phyloP scores from a whole-genome alignment of 73 alveolate species.

The Chromera velia region DNA sequence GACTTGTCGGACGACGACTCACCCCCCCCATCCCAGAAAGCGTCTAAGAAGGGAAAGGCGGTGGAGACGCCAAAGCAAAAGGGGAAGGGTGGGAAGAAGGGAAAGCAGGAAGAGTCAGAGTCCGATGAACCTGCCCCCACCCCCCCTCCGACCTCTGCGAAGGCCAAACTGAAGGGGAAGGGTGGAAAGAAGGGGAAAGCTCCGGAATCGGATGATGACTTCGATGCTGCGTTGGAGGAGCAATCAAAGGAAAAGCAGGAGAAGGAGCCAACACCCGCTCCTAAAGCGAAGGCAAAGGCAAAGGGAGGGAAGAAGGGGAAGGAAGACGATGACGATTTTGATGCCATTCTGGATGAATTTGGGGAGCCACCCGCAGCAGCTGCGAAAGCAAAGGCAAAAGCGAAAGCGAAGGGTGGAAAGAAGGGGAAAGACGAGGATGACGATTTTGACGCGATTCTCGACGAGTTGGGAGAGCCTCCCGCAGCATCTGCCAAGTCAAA shows the following conservation, averaged over 20 bases:
- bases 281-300: neutral
- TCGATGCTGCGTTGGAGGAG: neutral
- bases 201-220: neutral
- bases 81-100: no score
- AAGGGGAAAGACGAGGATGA: neutral
- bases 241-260: no score
- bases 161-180: neutral
- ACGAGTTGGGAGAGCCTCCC: constrained; percentile 12
- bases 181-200: neutral
- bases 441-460: constrained; percentile 16
- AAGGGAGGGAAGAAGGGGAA: neutral
- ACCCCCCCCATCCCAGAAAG: no score
- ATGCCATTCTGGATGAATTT: neutral
- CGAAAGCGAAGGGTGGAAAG: constrained; percentile 8
- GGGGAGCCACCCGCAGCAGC: constrained; percentile 1
- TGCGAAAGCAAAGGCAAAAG: neutral
- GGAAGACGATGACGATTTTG: neutral
- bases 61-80: no score
- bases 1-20: no score
- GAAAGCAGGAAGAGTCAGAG: neutral
- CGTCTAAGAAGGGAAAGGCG: no score
- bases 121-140: neutral
- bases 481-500: constrained; percentile 3
- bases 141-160: neutral
- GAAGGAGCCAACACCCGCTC: no score